Percentiles rank a stretch among this genome's conserved stretches.
Evolutionary conservation across 2,329 filamentous ascomycete species (phyloP).

Genomic region (Fusarium duplospermum): DNA sequence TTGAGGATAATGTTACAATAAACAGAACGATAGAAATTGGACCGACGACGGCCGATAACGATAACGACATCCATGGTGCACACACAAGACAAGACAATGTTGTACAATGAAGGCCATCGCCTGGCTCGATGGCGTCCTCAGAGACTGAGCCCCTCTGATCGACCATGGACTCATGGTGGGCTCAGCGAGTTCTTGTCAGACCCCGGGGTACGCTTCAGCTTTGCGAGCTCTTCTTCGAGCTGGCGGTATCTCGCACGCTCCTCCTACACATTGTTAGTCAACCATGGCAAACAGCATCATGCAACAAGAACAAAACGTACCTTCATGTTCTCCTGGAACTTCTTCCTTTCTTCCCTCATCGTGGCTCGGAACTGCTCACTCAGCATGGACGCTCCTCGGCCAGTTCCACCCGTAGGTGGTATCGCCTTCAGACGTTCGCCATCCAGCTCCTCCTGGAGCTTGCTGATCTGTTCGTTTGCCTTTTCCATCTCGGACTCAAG

Average conservation of each 20-base stretch:
- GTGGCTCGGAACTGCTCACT: slow-evolving; percentile 68
- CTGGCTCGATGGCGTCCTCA: neutral
- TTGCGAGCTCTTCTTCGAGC: slow-evolving; percentile 63
- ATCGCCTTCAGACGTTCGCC: slow-evolving; percentile 60
- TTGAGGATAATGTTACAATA: slow-evolving; percentile 13
- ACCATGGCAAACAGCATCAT: neutral
- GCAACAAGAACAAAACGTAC: slow-evolving; percentile 50
- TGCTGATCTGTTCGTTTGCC: slow-evolving; percentile 51
- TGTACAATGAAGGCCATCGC: slow-evolving; percentile 23
- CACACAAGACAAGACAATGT: slow-evolving; percentile 15
- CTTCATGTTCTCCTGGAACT: slow-evolving; percentile 66
- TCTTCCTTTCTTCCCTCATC: slow-evolving; percentile 68
- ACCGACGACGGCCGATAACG: neutral
- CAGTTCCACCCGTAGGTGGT: slow-evolving; percentile 47
- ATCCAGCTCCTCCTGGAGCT: slow-evolving; percentile 65
- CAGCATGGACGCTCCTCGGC: slow-evolving; percentile 61
- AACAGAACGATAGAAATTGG: slow-evolving; percentile 17
- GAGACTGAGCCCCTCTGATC: neutral
- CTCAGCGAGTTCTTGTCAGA: slow-evolving; percentile 58
- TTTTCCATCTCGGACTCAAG: slow-evolving; percentile 57
- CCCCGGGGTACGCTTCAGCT: slow-evolving; percentile 56
- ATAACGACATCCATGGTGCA: neutral
- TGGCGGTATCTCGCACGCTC: slow-evolving; percentile 61
- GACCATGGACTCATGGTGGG: slow-evolving; percentile 45
- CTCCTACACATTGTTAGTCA: slow-evolving; percentile 55